Base-by-base conservation (phyloP, 345 rosid genomes). In the Corchorus olitorius region DNA sequence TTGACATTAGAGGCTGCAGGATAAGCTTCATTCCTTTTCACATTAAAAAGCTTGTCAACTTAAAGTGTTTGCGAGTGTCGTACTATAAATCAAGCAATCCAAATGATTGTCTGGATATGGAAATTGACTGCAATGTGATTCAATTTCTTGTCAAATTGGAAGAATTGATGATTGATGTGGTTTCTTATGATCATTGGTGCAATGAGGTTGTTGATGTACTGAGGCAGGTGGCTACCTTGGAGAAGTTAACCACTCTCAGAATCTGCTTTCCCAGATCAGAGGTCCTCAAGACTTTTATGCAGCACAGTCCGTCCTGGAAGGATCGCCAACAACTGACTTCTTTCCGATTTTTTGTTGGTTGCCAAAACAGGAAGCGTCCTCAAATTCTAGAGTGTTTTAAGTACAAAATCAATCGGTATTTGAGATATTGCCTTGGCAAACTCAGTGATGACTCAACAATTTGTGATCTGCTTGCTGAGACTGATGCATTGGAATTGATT, bases 401-500 rank as follows among this genome's bases (percentile, higher is more conserved):
- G 11, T 73, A 65, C 74, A 55, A 34, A 20, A 74, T 78, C 13
- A 13, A 45, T 49, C 58, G 81, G 19, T 78, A 49, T 10, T 43
- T 78, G 43, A 46, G 61, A 55, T 79, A 73, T 48, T 65, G 67
- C 59, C 39, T 34, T 14, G 77, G 73, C 45, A 58, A 13, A 19
- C 27, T 9, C n/a, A 5, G 2, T 34, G 22, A 66, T 55, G 34
- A 78, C 39, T 46, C 49, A 1, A 41, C 41, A 33, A 54, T 72
- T 20, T 65, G 60, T 55, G 66, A 66, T 65, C 76, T 83, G 46
- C 83, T 83, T 48, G 68, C 78, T 16, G 74, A 78, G 75, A 76
- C 84, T 12, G 79, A 83, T 66, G 78, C 68, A 55, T 75, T 83
- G 7, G 86, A 83, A 63, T 67, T 83, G 15, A 35, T 78, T 50